Evolutionary conservation across 768 basidiomycete species (phyloP), one percentile per base, ranked within the genome.

Genomic region (Leccinum arenicola): DNA sequence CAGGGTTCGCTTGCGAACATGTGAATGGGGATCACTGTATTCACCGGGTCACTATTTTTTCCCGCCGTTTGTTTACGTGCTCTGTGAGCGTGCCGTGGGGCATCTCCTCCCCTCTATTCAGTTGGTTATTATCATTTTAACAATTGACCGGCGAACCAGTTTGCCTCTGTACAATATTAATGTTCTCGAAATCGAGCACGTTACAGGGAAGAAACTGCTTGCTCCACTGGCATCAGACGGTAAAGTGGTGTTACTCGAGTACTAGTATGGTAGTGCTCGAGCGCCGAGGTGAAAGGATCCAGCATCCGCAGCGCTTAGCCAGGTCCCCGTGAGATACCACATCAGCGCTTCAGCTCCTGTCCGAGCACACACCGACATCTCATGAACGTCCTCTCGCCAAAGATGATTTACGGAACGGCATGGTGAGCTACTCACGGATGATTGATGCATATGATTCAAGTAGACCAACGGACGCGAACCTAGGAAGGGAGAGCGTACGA

Each of bases 401-500:
- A 74, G 58, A 79, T 84, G 40, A 81, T 86, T 55, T 86, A 86
- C 53, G 85, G 85, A 36, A 85, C 84, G 49, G 84, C 84, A 58
- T 86, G 84, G 84, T 83, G 62, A 70, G 72, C 48, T 65, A 56
- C 40, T 29, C 52, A 9, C 8, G 19, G 12, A 14, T 27, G 15
- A 31, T 54, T 17, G 10, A 11, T 43, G n/a, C 10, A 10, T 43
- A 45, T 45, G 11, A 45, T 45, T 45, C 43, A 45, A n/a, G 3
- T n/a, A 43, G 40, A 27, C n/a, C 19, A 21, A 23, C 48, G 19
- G 21, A 47, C 43, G 52, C 21, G 54, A 55, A 52, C 48, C 21
- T 64, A 92, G 90, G 91, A 94, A 94, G 76, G 86, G 86, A 66
- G 87, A 88, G 56, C 72, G 78, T 23, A 94, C 93, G 1, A 74